A percentile compares a stretch with the other conserved stretches of the same genome.
Conservation (phyloP, 306 rosid species). For the Acacia acuminata region DNA sequence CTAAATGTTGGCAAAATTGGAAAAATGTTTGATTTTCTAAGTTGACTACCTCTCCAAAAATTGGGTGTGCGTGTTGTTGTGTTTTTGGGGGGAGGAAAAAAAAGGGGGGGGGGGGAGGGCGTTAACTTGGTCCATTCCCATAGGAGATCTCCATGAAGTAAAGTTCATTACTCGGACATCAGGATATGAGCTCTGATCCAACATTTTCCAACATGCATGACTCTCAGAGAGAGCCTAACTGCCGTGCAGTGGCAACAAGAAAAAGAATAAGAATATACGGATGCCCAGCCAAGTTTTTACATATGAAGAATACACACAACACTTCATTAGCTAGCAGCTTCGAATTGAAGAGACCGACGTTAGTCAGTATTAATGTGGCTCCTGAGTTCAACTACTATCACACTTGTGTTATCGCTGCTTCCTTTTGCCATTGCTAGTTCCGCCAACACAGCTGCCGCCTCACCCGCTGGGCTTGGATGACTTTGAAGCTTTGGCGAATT, state of each 20-base stretch:
- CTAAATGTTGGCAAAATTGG: no score
- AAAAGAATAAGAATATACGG: background rate
- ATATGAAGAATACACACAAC: background rate
- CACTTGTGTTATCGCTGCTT: constrained; percentile 86
- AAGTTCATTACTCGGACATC: background rate
- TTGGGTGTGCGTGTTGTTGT: no score
- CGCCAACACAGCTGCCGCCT: constrained; percentile 68
- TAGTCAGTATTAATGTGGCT: background rate
- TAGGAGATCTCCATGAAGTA: background rate
- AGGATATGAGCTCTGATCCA: background rate
- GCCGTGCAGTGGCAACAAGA: background rate
- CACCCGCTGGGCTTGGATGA: constrained; percentile 42
- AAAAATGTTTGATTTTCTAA: no score
- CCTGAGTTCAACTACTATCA: constrained; percentile 66
- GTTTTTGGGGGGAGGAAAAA: no score
- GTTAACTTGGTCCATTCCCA: background rate
- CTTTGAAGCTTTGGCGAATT: constrained; percentile 20
- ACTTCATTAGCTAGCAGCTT: background rate
- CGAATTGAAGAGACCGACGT: background rate
- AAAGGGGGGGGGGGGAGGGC: no score
- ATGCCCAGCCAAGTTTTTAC: background rate
- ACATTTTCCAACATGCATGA: background rate
- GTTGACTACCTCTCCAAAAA: no score
- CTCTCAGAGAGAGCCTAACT: background rate
- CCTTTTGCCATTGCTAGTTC: constrained; percentile 82